Percentiles rank a stretch among this genome's conserved stretches.
Evolutionary conservation across 257 asterid genomes (phyloP).

Genomic region (Perilla frutescens): DNA sequence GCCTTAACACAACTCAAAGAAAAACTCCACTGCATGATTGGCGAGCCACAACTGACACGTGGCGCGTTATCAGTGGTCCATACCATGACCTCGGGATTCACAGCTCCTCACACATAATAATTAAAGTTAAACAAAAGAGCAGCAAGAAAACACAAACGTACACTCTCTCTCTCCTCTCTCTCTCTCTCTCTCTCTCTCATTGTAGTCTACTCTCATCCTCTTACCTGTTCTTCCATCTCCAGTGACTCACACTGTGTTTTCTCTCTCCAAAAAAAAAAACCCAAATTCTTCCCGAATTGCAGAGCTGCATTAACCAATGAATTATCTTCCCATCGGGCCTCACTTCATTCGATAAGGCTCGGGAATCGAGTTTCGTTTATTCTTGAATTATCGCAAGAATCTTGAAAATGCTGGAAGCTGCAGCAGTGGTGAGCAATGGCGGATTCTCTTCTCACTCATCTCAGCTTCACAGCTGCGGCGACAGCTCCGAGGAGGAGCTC

Average conservation of each 20-base stretch:
- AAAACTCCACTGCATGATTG: constrained; percentile 51
- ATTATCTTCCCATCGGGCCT: constrained; percentile 32
- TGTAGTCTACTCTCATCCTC: not conserved
- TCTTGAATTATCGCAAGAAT: not conserved
- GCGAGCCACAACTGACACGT: constrained; percentile 37
- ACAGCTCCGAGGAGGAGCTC: constrained; percentile 89
- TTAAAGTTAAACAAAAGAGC: constrained; percentile 32
- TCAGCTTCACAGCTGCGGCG: constrained; percentile 75
- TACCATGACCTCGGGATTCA: constrained; percentile 59
- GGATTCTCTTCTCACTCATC: constrained; percentile 57
- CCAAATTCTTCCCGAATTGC: constrained; percentile 46
- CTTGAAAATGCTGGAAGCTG: constrained; percentile 61
- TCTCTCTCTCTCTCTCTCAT: constrained; percentile 35
- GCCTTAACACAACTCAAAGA: constrained; percentile 41
- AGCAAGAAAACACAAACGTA: constrained; percentile 41
- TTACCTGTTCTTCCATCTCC: constrained; percentile 18
- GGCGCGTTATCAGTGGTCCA: constrained; percentile 39
- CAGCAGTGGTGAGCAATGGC: constrained; percentile 61
- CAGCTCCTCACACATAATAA: constrained; percentile 50
- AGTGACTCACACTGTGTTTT: constrained; percentile 46
- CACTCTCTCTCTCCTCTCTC: constrained; percentile 39
- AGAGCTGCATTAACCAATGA: constrained; percentile 44
- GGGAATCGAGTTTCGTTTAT: not conserved
- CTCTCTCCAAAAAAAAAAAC: constrained; percentile 41
- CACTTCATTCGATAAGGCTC: constrained; percentile 17